Conservation (phyloP, 768 basidiomycete genomes). For the Auricularia heimuer region DNA sequence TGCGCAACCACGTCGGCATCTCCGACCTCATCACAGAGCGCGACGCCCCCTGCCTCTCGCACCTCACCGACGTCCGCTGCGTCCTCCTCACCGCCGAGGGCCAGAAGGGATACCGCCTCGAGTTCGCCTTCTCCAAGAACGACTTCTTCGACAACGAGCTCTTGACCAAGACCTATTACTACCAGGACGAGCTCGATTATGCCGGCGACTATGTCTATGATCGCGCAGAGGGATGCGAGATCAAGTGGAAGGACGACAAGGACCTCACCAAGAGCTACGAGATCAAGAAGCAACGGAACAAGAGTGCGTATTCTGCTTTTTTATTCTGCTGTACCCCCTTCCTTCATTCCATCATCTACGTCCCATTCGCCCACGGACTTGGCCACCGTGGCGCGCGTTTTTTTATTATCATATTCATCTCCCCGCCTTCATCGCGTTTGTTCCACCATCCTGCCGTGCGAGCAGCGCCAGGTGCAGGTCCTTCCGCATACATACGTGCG, state of each 20-base stretch:
- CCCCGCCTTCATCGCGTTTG: too few relatives aligned
- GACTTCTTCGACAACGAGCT: slow-evolving; percentile 79
- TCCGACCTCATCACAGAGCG: slow-evolving; percentile 87
- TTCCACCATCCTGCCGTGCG: too few relatives aligned
- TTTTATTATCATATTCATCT: too few relatives aligned
- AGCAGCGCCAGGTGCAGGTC: too few relatives aligned
- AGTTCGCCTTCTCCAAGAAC: slow-evolving; percentile 72
- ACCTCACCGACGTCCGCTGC: slow-evolving; percentile 69
- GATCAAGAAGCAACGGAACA: slow-evolving; percentile 99
- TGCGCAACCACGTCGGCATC: slow-evolving; percentile 83
- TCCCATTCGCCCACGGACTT: too few relatives aligned
- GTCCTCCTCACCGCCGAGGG: slow-evolving; percentile 56
- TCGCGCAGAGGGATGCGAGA: slow-evolving; percentile 80
- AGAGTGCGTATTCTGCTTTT: slow-evolving; percentile 49
- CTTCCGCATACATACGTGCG: too few relatives aligned
- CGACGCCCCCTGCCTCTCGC: slow-evolving; percentile 78
- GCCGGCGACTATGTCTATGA: slow-evolving; percentile 95
- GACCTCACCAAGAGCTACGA: slow-evolving; percentile 96
- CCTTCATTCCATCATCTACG: not conserved
- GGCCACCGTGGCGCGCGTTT: too few relatives aligned
- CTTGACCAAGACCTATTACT: slow-evolving; percentile 90
- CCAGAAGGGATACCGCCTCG: slow-evolving; percentile 86
- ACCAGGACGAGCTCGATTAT: slow-evolving; percentile 84
- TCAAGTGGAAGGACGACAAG: slow-evolving; percentile 91
- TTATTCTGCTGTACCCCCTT: not conserved